A percentile compares a stretch with the other conserved stretches of the same genome.
Evolutionary conservation across 495 filamentous ascomycete species (phyloP).

Genomic region (Thozetella sp.): DNA sequence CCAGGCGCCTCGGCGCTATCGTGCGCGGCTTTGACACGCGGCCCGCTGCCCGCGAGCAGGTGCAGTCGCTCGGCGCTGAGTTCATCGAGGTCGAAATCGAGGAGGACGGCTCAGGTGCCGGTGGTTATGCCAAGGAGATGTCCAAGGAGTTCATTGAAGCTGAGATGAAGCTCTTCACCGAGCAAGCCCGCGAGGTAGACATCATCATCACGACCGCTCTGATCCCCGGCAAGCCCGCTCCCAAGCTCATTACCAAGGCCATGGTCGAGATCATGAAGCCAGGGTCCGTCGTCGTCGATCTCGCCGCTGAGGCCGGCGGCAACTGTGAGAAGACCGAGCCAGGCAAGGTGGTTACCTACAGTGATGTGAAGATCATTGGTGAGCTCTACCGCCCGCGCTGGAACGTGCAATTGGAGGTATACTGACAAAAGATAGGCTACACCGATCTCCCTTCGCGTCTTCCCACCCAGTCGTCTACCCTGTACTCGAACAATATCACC

Average conservation of each 20-base stretch:
- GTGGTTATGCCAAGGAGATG: constrained; percentile 87
- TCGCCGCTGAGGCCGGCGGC: constrained; percentile 79
- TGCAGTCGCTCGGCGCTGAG: constrained; percentile 81
- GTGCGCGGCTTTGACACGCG: constrained; percentile 84
- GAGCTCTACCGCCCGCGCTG: constrained; percentile 14
- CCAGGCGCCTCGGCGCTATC: constrained; percentile 79
- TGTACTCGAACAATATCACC: constrained; percentile 87
- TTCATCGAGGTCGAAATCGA: constrained; percentile 84
- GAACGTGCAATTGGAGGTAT: neutral
- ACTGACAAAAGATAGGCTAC: constrained; percentile 53
- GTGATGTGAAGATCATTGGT: constrained; percentile 81
- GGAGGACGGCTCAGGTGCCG: constrained; percentile 79
- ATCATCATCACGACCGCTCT: constrained; percentile 84
- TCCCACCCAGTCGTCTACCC: constrained; percentile 77
- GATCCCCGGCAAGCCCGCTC: constrained; percentile 76
- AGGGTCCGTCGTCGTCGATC: constrained; percentile 78
- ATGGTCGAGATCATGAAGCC: constrained; percentile 83
- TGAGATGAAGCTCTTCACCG: constrained; percentile 83
- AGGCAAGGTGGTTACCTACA: constrained; percentile 65
- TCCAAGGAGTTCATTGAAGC: constrained; percentile 86
- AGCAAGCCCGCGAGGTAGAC: constrained; percentile 81
- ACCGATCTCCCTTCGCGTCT: constrained; percentile 80
- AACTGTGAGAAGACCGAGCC: constrained; percentile 78
- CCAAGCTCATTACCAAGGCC: constrained; percentile 74
- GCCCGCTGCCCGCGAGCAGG: constrained; percentile 76